phyloP scores from a whole-genome alignment of 2,329 filamentous ascomycete species.

The Pseudogymnoascus sp. region DNA sequence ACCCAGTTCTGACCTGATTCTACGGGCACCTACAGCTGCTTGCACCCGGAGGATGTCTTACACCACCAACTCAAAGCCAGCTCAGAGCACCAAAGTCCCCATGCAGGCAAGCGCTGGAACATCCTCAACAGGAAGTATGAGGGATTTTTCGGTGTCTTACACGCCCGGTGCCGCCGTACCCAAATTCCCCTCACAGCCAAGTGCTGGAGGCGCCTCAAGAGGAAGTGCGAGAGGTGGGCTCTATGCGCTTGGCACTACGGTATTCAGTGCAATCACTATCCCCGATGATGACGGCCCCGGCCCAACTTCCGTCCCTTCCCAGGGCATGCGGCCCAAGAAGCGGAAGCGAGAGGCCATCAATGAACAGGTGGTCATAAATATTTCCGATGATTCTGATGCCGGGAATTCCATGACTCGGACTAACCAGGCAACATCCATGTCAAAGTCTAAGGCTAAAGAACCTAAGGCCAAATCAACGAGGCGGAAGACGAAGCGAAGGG shows the following conservation, averaged over 20 bases:
- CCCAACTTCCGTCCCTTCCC: neutral
- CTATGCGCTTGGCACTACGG: neutral
- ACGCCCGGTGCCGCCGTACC: neutral
- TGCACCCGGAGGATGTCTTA: slow-evolving; percentile 5
- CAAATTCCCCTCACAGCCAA: neutral
- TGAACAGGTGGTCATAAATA: neutral
- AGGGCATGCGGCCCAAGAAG: neutral
- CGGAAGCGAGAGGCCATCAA: neutral
- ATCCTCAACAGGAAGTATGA: slow-evolving; percentile 13
- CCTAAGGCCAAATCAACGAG: neutral
- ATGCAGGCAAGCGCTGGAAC: slow-evolving; percentile 10
- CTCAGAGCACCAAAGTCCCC: neutral
- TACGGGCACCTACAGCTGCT: slow-evolving; percentile 3
- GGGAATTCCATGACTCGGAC: neutral
- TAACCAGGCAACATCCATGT: neutral
- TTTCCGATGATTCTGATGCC: neutral
- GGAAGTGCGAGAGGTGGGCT: neutral
- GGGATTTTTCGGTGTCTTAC: neutral
- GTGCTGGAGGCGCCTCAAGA: neutral
- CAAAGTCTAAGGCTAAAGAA: neutral
- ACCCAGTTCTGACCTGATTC: neutral
- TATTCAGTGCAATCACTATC: neutral
- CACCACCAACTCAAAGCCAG: neutral
- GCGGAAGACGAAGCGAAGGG: neutral
- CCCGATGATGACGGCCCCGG: neutral